A percentile compares a stretch with the other conserved stretches of the same genome.
phyloP scores from a whole-genome alignment of 2,329 filamentous ascomycete genomes.

The Neonectria sp. region DNA sequence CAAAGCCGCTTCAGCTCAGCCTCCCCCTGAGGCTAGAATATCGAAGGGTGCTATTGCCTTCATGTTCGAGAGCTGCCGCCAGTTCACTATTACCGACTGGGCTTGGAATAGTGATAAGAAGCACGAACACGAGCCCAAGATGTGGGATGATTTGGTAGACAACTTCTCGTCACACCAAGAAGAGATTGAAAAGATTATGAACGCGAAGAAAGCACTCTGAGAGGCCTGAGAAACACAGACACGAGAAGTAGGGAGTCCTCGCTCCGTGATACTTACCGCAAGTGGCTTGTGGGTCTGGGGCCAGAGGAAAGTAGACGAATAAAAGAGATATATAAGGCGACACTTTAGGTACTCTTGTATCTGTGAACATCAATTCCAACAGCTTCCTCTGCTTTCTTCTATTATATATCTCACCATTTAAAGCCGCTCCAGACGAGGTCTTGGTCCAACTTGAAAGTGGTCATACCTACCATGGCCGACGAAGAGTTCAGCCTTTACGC shows the following conservation, averaged over 20 bases:
- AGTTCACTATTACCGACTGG: constrained; percentile 44
- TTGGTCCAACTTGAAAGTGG: too few species aligned
- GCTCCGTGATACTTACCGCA: not conserved
- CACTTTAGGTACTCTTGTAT: too few species aligned
- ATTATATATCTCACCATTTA: not conserved
- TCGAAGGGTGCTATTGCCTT: constrained; percentile 44
- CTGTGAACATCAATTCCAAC: too few species aligned
- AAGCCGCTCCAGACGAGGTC: too few species aligned
- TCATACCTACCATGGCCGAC: not conserved
- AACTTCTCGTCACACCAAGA: constrained; percentile 43
- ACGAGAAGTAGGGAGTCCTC: too few species aligned
- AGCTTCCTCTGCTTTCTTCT: too few species aligned
- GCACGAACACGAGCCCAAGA: constrained; percentile 46
- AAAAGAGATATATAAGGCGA: too few species aligned
- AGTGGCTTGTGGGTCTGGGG: too few species aligned
- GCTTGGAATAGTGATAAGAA: constrained; percentile 46
- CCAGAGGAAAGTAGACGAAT: too few species aligned
- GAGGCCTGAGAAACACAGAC: too few species aligned
- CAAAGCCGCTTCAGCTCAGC: constrained; percentile 40
- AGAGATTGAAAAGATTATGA: constrained; percentile 39
- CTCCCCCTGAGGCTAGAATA: constrained; percentile 39
- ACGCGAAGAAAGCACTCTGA: not conserved
- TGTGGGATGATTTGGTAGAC: constrained; percentile 45
- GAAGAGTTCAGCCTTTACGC: not conserved
- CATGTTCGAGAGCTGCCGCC: constrained; percentile 47